A percentile compares a stretch with the other conserved stretches of the same genome.
Evolutionary conservation across 768 basidiomycete genomes (phyloP).

Genomic region (Lentinula guzmanii): DNA sequence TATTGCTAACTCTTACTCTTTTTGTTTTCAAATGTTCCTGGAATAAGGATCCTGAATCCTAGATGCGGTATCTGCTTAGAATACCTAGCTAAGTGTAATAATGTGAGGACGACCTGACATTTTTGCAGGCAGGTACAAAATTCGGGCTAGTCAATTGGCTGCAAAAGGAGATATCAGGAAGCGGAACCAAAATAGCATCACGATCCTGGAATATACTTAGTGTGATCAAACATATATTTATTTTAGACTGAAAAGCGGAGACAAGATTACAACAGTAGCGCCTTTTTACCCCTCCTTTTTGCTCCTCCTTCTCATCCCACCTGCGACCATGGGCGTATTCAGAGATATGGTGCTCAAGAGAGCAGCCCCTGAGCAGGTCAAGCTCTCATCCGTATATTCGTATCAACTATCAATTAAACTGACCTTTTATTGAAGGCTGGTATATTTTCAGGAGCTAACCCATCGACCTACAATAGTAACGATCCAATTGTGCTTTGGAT

Average conservation of each 20-base stretch:
- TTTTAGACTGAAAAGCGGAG: not conserved
- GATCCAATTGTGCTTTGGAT: conserved; percentile 78
- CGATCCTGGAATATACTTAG: not conserved
- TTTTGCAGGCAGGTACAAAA: not conserved
- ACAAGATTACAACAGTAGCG: not conserved
- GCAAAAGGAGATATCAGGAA: not conserved
- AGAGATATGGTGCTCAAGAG: conserved; percentile 16
- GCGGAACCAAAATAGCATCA: not conserved
- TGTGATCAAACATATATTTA: not conserved
- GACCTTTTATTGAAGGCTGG: conserved; percentile 47
- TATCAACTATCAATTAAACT: not conserved
- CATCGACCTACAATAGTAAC: conserved; percentile 46
- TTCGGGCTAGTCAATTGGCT: not conserved
- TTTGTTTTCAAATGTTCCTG: too few relatives aligned
- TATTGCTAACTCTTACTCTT: too few relatives aligned
- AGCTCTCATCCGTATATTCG: conserved; percentile 8
- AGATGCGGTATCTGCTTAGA: too few relatives aligned
- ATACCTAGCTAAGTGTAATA: too few relatives aligned
- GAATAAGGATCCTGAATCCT: too few relatives aligned
- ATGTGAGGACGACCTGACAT: too few relatives aligned
- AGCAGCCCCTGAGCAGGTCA: conserved; percentile 44
- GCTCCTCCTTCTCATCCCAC: not conserved
- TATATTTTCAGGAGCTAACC: conserved; percentile 73
- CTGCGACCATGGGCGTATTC: conserved; percentile 1
- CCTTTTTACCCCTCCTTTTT: not conserved